Conservation (phyloP, 139 green algal species). For the Astrephomene gubernaculifera region DNA sequence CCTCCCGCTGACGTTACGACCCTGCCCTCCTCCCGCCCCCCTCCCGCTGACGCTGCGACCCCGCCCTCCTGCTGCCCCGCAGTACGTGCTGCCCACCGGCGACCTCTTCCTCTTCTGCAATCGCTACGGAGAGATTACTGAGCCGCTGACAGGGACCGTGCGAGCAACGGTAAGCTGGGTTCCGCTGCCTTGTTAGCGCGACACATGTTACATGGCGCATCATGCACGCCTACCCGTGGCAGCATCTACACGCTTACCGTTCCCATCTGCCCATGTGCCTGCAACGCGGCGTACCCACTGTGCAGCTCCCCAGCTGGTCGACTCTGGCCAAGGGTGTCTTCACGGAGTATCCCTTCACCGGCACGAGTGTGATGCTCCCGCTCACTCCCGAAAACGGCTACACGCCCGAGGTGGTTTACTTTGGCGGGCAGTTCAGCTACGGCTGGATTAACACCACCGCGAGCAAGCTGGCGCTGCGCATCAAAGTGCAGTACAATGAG, state of each 20-base stretch:
- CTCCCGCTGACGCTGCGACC: too few relatives aligned
- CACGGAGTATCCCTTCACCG: slow-evolving; percentile 48
- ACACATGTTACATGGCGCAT: too few relatives aligned
- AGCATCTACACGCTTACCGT: too few relatives aligned
- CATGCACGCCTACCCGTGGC: too few relatives aligned
- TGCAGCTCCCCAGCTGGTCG: background rate
- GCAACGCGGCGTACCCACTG: too few relatives aligned
- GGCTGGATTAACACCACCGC: slow-evolving; percentile 22
- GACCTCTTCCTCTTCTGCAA: slow-evolving; percentile 49
- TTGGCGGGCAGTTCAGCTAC: slow-evolving; percentile 35
- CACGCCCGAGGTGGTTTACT: slow-evolving; percentile 30
- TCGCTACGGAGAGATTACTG: slow-evolving; percentile 39
- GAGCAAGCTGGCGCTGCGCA: background rate
- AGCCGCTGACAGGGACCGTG: slow-evolving; percentile 7
- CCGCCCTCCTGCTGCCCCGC: background rate
- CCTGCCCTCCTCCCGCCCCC: too few relatives aligned
- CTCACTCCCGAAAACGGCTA: slow-evolving; percentile 45
- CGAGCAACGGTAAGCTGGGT: background rate
- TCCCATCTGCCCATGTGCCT: too few relatives aligned
- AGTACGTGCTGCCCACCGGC: slow-evolving; percentile 28
- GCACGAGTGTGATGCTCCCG: slow-evolving; percentile 30
- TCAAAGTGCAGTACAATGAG: background rate
- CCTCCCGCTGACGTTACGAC: too few relatives aligned
- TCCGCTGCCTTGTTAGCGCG: too few relatives aligned
- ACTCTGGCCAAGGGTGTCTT: background rate